Evolutionary conservation across 371 early-diverging fungal species (phyloP), one percentile per base, ranked within the genome.

Genomic region (Sporodiniella umbellata): DNA sequence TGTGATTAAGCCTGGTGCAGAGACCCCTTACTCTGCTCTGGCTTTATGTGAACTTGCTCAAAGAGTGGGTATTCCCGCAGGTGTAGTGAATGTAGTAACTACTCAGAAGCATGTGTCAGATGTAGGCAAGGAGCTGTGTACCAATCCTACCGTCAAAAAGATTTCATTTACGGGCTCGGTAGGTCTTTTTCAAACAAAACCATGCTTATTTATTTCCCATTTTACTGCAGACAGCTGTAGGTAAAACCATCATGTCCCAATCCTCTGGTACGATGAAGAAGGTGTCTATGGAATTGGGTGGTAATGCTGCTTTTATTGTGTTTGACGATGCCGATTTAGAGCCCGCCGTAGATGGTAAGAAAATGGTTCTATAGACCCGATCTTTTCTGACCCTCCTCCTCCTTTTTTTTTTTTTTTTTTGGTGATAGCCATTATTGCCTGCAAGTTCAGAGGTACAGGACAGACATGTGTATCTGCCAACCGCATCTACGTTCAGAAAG

Each of bases 221-320:
- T 15, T 45, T 23, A 44, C 12, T n/a, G 21, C 55, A 79, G 62
- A 86, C 87, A 4, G 66, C 64, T 14, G 85, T 87, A 4, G 92
- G 92, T 48, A 89, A 90, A 52, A 51, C 81, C 19, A 64, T 90
- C 48, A 78, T 88, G 85, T 56, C 69, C n/a, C 87, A 87, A 64
- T 70, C 86, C 15, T 66, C 89, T 0, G 64, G 78, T 30, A 89
- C 89, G 4, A 75, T 92, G 68, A 92, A 92, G 72, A 86, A 82
- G 51, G 59, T 89, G 0, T 87, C 90, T 12, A 62, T 92, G 70
- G 92, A 92, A 58, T 64, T 92, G 5, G 92, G 92, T 40, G 92
- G 91, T 45, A 92, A 92, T 53, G 94, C 96, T 8, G 85, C 96
- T 2, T 91, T 93, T 53, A 91, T 95, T 59, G 90, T 94, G 4